Evolutionary conservation across 352 stramenopile genomes (phyloP).

Genomic region (Thalassiosira hispida): DNA sequence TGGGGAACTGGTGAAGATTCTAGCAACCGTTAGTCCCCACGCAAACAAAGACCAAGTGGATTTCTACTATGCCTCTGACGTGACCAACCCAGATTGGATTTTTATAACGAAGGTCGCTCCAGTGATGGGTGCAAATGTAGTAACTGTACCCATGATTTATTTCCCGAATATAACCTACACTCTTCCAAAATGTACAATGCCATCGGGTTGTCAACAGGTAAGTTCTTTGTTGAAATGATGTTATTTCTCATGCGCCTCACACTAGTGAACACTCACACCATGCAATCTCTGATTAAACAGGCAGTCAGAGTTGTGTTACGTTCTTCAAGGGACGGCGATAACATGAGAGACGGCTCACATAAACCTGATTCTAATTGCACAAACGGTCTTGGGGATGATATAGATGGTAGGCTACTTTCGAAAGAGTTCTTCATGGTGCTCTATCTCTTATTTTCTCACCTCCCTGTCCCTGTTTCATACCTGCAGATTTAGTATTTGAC

Average conservation of each 20-base stretch:
- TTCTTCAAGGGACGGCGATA: conserved; percentile 6
- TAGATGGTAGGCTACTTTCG: conserved; percentile 29
- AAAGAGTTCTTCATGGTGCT: not conserved
- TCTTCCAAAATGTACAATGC: conserved; percentile 37
- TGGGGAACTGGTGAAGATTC: conserved; percentile 37
- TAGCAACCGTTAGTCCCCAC: conserved; percentile 29
- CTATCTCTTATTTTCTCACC: not conserved
- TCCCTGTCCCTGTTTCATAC: not conserved
- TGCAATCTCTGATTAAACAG: too few relatives aligned
- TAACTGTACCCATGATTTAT: conserved; percentile 13
- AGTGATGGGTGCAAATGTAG: not conserved
- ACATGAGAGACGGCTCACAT: conserved; percentile 3
- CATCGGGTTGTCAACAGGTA: conserved; percentile 20
- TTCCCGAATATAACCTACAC: conserved; percentile 26
- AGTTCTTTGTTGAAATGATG: not conserved
- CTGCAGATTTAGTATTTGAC: conserved; percentile 38
- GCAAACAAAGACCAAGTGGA: conserved; percentile 36
- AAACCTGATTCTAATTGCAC: conserved; percentile 15
- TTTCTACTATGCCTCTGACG: conserved; percentile 47
- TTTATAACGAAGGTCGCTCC: conserved; percentile 48
- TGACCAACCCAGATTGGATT: conserved; percentile 37
- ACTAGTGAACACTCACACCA: not conserved
- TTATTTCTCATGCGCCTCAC: not conserved
- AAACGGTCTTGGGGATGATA: conserved; percentile 33
- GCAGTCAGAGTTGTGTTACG: conserved; percentile 29